Evolutionary conservation across 768 basidiomycete genomes (phyloP).

Genomic region (Hydnomerulius pinastri): DNA sequence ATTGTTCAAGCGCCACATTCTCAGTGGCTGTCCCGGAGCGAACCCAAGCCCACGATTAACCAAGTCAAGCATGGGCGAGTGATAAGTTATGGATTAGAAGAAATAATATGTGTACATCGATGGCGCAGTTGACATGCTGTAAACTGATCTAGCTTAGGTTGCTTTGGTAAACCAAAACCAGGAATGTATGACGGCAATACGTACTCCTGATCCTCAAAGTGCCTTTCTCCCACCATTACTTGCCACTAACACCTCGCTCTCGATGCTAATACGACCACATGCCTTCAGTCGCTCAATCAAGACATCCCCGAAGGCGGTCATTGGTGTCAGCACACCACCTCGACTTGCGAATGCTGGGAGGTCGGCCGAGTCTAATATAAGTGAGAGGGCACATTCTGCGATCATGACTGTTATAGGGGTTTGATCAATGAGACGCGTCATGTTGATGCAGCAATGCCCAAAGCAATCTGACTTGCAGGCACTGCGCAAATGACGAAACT

Average conservation of each 20-base stretch:
- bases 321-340: constrained; percentile 85
- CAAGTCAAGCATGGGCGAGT: not conserved
- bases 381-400: constrained; percentile 74
- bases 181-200: not conserved
- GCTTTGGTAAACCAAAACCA: no score
- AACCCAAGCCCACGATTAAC: not conserved
- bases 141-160: not conserved
- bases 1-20: no score
- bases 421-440: constrained; percentile 2
- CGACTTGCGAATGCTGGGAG: constrained; percentile 58
- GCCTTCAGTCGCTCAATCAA: constrained; percentile 66
- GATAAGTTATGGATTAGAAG: not conserved
- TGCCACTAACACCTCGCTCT: constrained; percentile 43
- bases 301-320: constrained; percentile 78
- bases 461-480: not conserved
- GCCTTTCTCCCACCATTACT: constrained; percentile 10
- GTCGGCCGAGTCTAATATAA: constrained; percentile 55
- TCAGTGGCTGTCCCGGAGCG: no score
- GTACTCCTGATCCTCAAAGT: constrained; percentile 1
- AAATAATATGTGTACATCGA: not conserved
- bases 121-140: not conserved
- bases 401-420: constrained; percentile 63
- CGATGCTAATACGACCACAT: constrained; percentile 58
- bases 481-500: not conserved
- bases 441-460: not conserved